Evolutionary conservation across 148 eudicot genomes (phyloP), one percentile per base, ranked within the genome.

Genomic region (Cornus controversa): DNA sequence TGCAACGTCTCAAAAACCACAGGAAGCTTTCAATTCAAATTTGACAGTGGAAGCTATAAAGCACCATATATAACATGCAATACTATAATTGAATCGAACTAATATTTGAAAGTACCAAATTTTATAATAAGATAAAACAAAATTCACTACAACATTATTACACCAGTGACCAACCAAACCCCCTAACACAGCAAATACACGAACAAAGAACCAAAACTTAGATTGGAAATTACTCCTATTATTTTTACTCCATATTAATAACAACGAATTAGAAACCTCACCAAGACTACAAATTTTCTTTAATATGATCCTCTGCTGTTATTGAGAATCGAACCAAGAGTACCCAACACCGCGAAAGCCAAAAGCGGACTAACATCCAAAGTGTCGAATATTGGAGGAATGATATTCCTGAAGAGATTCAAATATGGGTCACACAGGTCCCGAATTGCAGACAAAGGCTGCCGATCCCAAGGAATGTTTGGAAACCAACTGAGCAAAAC

Each of bases 341-440:
- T 71, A 0, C 94, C 97, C 85, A 92, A 75, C 18, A 92, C 86
- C 5, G 88, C 84, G 58, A 92, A 92, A 14, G 94, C 98, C 69
- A 91, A 72, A 36, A 93, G 77, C 28, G 98, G 96, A 53, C 96
- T 93, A 67, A 93, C 82, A 87, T 93, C 97, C 80, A 93, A 69
- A 0, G 91, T 84, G 67, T 83, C 82, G 31, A 86, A 86, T 69
- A 93, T 67, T 2, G 93, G 96, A 8, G 98, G 98, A 65, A 93
- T 86, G n/a, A 93, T 87, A 63, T 87, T 87, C 81, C 94, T 77
- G 45, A 92, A 92, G 37, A 92, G 80, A 78, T 81, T 89, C 89
- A 90, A 73, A 77, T 87, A 92, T 2, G 97, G 97, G 82, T 92
- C 97, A 78, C 97, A 92, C 80, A 92, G 77, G 34, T 92, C 97